Evolutionary conservation across 2,329 filamentous ascomycete species (phyloP), one percentile per base, ranked within the genome.

Genomic region (Paraconiothyrium sp.): DNA sequence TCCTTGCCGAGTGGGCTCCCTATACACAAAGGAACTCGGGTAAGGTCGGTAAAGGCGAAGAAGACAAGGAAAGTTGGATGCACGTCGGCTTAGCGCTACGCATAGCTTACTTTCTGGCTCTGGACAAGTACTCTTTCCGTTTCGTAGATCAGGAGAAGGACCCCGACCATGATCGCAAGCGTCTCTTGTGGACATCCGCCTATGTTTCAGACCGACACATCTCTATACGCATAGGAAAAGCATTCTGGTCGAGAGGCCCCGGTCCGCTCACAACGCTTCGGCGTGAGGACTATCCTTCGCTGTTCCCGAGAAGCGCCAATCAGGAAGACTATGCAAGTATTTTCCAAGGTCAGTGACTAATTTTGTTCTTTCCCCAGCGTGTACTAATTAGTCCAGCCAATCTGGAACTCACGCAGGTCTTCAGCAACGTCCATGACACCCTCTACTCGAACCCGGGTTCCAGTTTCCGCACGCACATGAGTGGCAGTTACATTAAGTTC

Each of bases 31-130:
- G 88, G 6, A 84, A 84, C 2, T 86, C 87, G 34, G 87, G 87
- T 35, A 83, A 86, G 30, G 88, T 92, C 22, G 90, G 90, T 0
- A 84, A 89, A 58, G 90, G 90, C 9, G 90, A 92, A 73, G 90
- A 92, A 72, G 90, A 92, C 68, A 85, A 90, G 48, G 89, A 90
- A 34, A 89, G 89, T 0, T 92, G 90, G 90, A 92, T 92, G 89
- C 88, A 92, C 68, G 89, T 92, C 6, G 90, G 90, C 1, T 84
- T 90, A 22, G 90, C 90, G 3, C 78, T 92, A 7, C 84, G 90
- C 7, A 85, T 91, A 2, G 90, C 87, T 0, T 92, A 92, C 72
- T 90, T 90, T 54, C 85, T 92, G 16, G 87, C 88, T 1, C 81
- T 92, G 20, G 90, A 92, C 71, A 84, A 88, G 61, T 91, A 89